These are phyloP conservation scores for Phytophthora foliorum DNA, from an alignment of 352 stramenopile species.

Conservation along the genomic window DNA sequence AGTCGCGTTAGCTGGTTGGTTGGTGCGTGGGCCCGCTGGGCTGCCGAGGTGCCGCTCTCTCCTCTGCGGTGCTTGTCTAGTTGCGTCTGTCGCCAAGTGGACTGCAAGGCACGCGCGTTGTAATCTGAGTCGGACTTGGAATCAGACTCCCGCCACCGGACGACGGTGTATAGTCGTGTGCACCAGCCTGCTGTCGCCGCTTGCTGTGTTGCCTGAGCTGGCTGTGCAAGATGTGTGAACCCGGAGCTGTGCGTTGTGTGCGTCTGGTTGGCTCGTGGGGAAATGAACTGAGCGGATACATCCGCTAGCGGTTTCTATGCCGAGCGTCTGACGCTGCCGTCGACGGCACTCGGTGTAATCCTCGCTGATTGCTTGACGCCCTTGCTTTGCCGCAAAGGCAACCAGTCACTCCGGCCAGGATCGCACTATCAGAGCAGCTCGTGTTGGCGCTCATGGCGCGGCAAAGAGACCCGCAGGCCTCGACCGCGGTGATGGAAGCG, in stretches of 20 bases:
- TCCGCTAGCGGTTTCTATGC: constrained; percentile 17
- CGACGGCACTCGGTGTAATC: constrained; percentile 22
- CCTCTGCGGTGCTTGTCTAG: constrained; percentile 20
- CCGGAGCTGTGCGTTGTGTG: constrained; percentile 1
- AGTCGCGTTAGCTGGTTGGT: neutral
- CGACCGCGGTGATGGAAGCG: no score
- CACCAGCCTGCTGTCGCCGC: neutral
- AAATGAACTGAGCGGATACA: neutral
- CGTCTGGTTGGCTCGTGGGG: constrained; percentile 15
- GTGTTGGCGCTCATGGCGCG: no score
- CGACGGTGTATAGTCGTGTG: constrained; percentile 1
- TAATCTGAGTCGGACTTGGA: constrained; percentile 22
- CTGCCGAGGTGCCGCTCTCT: neutral
- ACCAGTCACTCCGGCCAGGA: neutral
- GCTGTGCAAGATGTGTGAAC: neutral
- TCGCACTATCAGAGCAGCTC: no score
- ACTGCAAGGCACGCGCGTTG: constrained; percentile 23
- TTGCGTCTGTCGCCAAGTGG: constrained; percentile 2
- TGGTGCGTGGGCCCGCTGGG: neutral
- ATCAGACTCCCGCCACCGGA: constrained; percentile 30
- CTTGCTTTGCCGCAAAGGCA: neutral
- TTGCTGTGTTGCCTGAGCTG: neutral
- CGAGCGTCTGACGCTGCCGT: constrained; percentile 21
- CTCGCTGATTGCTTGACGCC: constrained; percentile 2
- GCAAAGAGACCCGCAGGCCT: no score